Evolutionary conservation across 2,329 filamentous ascomycete genomes (phyloP), one percentile per base, ranked within the genome.

Genomic region (Talaromyces sp.): DNA sequence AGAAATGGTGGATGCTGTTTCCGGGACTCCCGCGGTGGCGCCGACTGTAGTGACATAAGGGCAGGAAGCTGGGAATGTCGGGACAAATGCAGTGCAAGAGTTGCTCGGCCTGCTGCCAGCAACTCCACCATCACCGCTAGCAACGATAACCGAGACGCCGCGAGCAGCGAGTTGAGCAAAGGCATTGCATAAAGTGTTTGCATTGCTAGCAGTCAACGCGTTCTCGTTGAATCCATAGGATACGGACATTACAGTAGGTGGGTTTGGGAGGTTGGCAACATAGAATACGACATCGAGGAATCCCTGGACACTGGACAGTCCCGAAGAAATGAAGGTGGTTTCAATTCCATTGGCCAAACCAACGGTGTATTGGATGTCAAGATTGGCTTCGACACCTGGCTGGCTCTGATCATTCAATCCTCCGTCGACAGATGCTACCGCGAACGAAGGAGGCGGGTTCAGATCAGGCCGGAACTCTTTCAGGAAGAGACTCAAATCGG

Each of bases 201-300:
- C 74, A 68, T 82, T 77, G 69, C 85, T 83, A 74, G 88, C 88
- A 67, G 75, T 77, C 5, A 80, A 74, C 0, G 86, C n/a, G 83
- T 82, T 10, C 76, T 88, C 86, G 53, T 82, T 79, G 53, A 82
- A 82, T 56, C 84, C 84, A 71, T 87, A 86, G 2, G 82, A 85
- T 68, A 88, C 83, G 40, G 80, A 82, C n/a, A 54, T 3, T 67
- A 86, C 80, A 15, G 86, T 84, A 68, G 86, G 85, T 8, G 85
- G 84, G n/a, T 61, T 27, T 17, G 36, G 15, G 36, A n/a, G 49
- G 8, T 54, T 54, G 27, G 29, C 51, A 54, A 54, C 29, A 34
- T 54, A 54, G 8, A 29, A 58, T 58, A 58, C 27, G 56, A 58
- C 56, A 27, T 58, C 56, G 56, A 58, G 34, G 19, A 58, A 43